Evolutionary conservation across 768 basidiomycete species (phyloP).

Genomic region (Naganishia vaughanmartiniae): DNA sequence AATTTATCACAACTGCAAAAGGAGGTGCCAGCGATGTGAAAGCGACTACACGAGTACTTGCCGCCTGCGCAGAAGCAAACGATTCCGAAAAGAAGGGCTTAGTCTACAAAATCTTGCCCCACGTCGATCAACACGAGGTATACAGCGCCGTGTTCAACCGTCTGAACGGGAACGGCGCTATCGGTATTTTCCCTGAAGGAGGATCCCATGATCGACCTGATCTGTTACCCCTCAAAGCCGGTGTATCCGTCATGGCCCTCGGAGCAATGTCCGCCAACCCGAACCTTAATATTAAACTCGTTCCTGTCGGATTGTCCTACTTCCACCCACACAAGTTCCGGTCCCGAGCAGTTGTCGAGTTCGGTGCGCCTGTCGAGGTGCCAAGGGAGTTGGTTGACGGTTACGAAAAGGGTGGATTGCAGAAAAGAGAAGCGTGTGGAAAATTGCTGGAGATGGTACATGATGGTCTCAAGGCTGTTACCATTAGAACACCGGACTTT

Average conservation of each 20-base stretch:
- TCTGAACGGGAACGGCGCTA: conserved; percentile 78
- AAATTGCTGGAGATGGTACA: conserved; percentile 88
- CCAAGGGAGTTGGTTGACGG: conserved; percentile 80
- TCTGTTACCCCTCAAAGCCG: conserved; percentile 92
- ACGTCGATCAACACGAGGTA: conserved; percentile 91
- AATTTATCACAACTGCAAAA: conserved; percentile 47
- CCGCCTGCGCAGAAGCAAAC: conserved; percentile 58
- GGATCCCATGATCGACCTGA: conserved; percentile 98
- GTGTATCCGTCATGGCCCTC: conserved; percentile 95
- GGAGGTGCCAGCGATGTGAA: conserved; percentile 49
- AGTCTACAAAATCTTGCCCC: conserved; percentile 77
- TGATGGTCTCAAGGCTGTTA: conserved; percentile 90
- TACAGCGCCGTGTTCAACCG: conserved; percentile 87
- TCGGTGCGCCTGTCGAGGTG: conserved; percentile 86
- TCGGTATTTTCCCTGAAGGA: conserved; percentile 98
- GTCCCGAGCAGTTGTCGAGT: conserved; percentile 94
- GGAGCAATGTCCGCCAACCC: conserved; percentile 95
- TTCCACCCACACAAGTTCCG: conserved; percentile 82
- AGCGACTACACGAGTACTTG: conserved; percentile 42
- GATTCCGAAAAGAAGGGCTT: conserved; percentile 63
- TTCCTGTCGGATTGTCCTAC: conserved; percentile 65
- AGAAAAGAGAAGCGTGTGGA: conserved; percentile 85
- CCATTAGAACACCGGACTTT: conserved; percentile 90
- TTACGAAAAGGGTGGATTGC: conserved; percentile 82
- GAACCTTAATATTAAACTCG: conserved; percentile 80